These are phyloP conservation scores for Ilyonectria destructans DNA, from an alignment of 2,329 filamentous ascomycete genomes.

Conservation along the genomic window DNA sequence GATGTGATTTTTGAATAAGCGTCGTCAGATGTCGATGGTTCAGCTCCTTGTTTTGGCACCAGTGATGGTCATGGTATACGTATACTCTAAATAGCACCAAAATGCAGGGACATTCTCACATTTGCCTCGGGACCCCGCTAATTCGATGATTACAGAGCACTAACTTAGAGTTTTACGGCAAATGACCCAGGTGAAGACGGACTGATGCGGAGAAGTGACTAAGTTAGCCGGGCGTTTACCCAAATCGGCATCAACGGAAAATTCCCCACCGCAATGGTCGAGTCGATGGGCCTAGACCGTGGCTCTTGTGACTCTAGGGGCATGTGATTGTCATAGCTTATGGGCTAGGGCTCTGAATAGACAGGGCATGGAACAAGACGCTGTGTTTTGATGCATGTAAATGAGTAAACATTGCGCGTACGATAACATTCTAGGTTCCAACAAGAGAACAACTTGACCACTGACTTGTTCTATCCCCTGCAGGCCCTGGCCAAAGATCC, in stretches of 20 bases:
- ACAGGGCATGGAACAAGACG: no score
- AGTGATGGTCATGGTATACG: neutral
- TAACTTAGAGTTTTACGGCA: neutral
- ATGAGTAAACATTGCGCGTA: no score
- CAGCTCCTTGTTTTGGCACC: neutral
- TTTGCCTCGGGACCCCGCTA: neutral
- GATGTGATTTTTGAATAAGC: neutral
- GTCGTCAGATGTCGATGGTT: no score
- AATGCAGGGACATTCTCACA: neutral
- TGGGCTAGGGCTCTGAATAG: no score
- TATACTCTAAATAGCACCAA: neutral
- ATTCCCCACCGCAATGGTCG: neutral
- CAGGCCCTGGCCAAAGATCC: neutral
- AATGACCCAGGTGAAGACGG: neutral
- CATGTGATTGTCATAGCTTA: no score
- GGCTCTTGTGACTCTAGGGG: no score
- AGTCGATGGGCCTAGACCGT: no score
- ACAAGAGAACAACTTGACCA: conserved; percentile 3
- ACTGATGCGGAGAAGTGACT: neutral
- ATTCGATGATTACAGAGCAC: neutral
- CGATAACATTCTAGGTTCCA: no score
- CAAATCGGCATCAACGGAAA: neutral
- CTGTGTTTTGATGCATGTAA: no score
- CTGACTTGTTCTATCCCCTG: neutral
- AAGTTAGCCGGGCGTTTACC: neutral